These are phyloP conservation scores for Sphaerobolus stellatus DNA, from an alignment of 1,284 basidiomycete genomes.

Conservation along the genomic window DNA sequence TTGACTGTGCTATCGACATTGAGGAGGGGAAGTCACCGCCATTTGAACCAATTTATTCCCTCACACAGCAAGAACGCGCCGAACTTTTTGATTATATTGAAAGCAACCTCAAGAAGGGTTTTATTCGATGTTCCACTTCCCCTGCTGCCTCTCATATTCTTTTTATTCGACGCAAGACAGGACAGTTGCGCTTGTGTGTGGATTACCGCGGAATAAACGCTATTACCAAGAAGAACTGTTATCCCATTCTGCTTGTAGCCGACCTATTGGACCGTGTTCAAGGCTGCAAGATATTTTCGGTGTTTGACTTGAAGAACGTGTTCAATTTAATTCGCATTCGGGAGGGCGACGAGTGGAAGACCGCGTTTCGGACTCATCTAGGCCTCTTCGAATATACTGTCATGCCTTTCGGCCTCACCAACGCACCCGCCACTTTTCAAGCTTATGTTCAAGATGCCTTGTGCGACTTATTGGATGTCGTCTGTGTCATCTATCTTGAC, in stretches of 20 bases:
- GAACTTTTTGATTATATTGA: conserved; percentile 36
- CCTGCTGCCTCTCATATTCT: too few species aligned
- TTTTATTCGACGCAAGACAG: too few species aligned
- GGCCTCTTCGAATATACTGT: not conserved
- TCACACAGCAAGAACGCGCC: conserved; percentile 33
- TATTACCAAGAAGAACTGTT: too few species aligned
- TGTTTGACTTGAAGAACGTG: too few species aligned
- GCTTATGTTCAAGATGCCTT: too few species aligned
- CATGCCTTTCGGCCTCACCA: not conserved
- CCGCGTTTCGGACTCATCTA: conserved; percentile 32
- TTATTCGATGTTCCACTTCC: too few species aligned
- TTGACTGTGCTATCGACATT: conserved; percentile 30
- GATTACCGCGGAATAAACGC: too few species aligned
- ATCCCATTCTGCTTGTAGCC: too few species aligned
- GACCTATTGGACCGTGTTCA: too few species aligned
- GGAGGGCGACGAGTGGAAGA: conserved; percentile 38
- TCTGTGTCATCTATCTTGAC: not conserved
- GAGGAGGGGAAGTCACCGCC: conserved; percentile 32
- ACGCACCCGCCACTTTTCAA: not conserved
- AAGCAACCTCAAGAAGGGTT: conserved; percentile 35
- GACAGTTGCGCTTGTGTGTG: too few species aligned
- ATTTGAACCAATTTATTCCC: conserved; percentile 34
- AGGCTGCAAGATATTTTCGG: too few species aligned
- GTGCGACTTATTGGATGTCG: too few species aligned
- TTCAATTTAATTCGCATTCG: conserved; percentile 34